Evolutionary conservation across 345 rosid genomes (phyloP).

Genomic region (Lumnitzera racemosa): DNA sequence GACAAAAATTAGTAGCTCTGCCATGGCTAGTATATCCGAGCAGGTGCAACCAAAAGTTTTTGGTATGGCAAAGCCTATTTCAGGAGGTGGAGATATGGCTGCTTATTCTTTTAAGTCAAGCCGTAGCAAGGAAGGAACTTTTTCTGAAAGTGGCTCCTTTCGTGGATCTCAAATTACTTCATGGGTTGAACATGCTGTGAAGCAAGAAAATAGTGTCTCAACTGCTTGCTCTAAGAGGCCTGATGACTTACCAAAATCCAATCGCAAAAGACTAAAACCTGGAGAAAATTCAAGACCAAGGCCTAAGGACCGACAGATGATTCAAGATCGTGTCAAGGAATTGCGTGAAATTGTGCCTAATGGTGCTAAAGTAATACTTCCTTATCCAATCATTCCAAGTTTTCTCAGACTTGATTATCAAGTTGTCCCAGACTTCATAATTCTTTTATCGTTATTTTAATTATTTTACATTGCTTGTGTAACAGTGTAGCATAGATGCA

Average conservation of each 20-base stretch:
- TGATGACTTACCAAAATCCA: slow-evolving; percentile 52
- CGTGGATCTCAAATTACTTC: slow-evolving; percentile 81
- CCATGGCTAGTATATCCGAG: slow-evolving; percentile 43
- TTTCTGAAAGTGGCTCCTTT: slow-evolving; percentile 43
- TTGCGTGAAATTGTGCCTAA: slow-evolving; percentile 94
- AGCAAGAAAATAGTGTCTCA: slow-evolving; percentile 44
- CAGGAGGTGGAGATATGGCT: slow-evolving; percentile 29
- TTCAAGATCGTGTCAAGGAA: slow-evolving; percentile 98
- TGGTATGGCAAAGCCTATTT: slow-evolving; percentile 27
- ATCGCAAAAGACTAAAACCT: slow-evolving; percentile 78
- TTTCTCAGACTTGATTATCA: background rate
- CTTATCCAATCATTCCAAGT: background rate
- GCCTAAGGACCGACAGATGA: slow-evolving; percentile 99
- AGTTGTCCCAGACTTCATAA: background rate
- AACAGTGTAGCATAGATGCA: slow-evolving; percentile 99
- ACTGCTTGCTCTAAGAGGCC: slow-evolving; percentile 64
- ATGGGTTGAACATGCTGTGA: slow-evolving; percentile 63
- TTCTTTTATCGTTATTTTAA: slow-evolving; percentile 8
- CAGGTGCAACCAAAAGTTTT: slow-evolving; percentile 25
- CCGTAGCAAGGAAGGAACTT: slow-evolving; percentile 36
- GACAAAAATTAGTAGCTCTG: slow-evolving; percentile 57
- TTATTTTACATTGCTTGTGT: slow-evolving; percentile 10
- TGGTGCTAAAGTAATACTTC: slow-evolving; percentile 70
- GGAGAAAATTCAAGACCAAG: slow-evolving; percentile 96
- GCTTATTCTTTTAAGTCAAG: slow-evolving; percentile 37